A percentile compares a stretch with the other conserved stretches of the same genome.
These are phyloP conservation scores for Phytophthora constricta DNA, from an alignment of 352 stramenopile genomes.

Conservation along the genomic window DNA sequence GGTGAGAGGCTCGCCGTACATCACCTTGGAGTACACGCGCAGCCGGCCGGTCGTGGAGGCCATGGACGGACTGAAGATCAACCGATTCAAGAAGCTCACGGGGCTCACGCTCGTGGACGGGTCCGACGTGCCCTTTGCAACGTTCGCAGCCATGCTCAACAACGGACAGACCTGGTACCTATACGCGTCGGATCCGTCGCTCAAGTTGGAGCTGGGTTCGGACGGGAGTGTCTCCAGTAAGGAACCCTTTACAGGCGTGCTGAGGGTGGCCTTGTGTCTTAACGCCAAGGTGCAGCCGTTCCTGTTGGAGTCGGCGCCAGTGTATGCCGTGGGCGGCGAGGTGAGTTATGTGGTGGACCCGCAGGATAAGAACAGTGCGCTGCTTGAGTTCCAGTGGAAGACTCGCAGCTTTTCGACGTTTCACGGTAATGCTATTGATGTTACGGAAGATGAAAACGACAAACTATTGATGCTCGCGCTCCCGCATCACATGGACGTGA, in stretches of 20 bases:
- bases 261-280: constrained; percentile 60
- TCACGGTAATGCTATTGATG: constrained; percentile 6
- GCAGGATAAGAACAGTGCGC: constrained; percentile 36
- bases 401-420: constrained; percentile 52
- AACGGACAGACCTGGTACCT: constrained; percentile 75
- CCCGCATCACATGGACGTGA: constrained; percentile 74
- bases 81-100: constrained; percentile 54
- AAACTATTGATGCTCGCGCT: constrained; percentile 79
- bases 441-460: constrained; percentile 30
- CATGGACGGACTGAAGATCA: constrained; percentile 55
- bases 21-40: constrained; percentile 72
- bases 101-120: constrained; percentile 53
- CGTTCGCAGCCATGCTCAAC: constrained; percentile 59
- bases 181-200: constrained; percentile 56
- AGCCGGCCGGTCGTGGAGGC: constrained; percentile 63
- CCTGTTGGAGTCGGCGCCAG: constrained; percentile 60
- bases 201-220: constrained; percentile 49
- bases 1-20: constrained; percentile 81
- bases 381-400: constrained; percentile 71
- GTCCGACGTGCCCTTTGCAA: constrained; percentile 48
- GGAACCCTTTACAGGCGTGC: constrained; percentile 53
- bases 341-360: constrained; percentile 56
- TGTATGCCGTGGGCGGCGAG: constrained; percentile 65
- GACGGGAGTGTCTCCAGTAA: constrained; percentile 46
- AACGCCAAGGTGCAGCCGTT: constrained; percentile 47